Evolutionary conservation across 2,329 filamentous ascomycete species (phyloP), one percentile per base, ranked within the genome.

Genomic region (Polytolypa hystricis): DNA sequence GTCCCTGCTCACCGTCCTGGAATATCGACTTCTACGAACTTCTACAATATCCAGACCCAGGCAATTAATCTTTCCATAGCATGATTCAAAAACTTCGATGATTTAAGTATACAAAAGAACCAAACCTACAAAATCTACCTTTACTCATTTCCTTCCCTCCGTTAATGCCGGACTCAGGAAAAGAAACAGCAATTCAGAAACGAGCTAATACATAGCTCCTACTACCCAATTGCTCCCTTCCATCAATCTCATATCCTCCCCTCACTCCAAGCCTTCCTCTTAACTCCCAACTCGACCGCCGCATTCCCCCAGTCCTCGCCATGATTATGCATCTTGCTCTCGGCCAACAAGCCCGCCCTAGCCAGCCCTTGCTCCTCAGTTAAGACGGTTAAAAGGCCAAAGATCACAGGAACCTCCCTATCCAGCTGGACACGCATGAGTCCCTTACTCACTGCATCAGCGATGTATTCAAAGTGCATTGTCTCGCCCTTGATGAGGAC

Each of bases 401-500:
- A 94, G 41, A 96, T 75, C 41, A 98, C 81, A 20, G 91, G 91
- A 34, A 93, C 76, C 30, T 84, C 83, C 7, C 77, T 79, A 58
- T 98, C 89, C 38, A 96, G 70, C 61, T 93, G 86, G 41, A 96
- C 79, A 46, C 84, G 79, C 91, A 98, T 98, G 42, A 98, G 71
- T 5, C 85, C 91, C 43, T 94, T 84, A 40, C 79, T 85, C 5
- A 93, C 86, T 27, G 84, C 77, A 46, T 96, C 91, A 28, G 87
- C 74, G 52, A 98, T 98, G 66, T 98, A 96, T 65, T 98, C 91
- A 55, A 98, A 98, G 65, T 98, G 91, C 86, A 95, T 95, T 5
- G 91, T 96, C 64, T 93, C 84, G 58, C 91, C 91, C 69, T 98
- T 98, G 67, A 98, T 95, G 42, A 98, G 75, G 39, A 94, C 87